Conservation (phyloP, 345 rosid genomes). For the Murraya paniculata region DNA sequence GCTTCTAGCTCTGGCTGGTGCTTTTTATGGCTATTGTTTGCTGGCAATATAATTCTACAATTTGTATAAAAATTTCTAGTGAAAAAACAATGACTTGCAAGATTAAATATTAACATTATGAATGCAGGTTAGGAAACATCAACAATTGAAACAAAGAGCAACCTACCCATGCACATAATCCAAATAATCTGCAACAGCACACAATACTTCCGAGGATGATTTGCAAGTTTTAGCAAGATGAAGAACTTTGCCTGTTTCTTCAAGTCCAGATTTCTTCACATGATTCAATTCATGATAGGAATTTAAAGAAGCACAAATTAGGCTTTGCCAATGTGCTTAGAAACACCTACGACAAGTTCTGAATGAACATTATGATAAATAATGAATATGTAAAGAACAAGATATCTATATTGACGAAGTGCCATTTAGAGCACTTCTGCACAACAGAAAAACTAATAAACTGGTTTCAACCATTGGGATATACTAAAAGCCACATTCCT, state of each 20-base stretch:
- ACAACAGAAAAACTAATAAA: background rate
- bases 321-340: slow-evolving; percentile 62
- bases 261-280: slow-evolving; percentile 26
- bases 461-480: background rate
- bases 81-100: slow-evolving; percentile 16
- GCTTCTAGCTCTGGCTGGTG: slow-evolving; percentile 46
- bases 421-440: background rate
- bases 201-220: slow-evolving; percentile 61
- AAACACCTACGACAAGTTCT: slow-evolving; percentile 50
- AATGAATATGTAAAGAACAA: slow-evolving; percentile 4
- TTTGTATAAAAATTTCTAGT: slow-evolving; percentile 9
- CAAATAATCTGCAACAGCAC: slow-evolving; percentile 71
- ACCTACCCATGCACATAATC: slow-evolving; percentile 63
- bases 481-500: background rate
- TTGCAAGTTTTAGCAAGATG: slow-evolving; percentile 56
- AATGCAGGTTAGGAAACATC: background rate
- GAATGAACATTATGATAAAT: slow-evolving; percentile 21
- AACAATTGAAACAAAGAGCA: background rate
- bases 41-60: slow-evolving; percentile 43
- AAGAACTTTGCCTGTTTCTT: slow-evolving; percentile 50
- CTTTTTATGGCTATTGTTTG: slow-evolving; percentile 19
- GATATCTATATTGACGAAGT: background rate
- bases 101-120: background rate
- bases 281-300: slow-evolving; percentile 36
- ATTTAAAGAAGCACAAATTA: slow-evolving; percentile 53